Evolutionary conservation across 2,329 filamentous ascomycete species (phyloP), one percentile per base, ranked within the genome.

Genomic region (Hymenoscyphus scutula): DNA sequence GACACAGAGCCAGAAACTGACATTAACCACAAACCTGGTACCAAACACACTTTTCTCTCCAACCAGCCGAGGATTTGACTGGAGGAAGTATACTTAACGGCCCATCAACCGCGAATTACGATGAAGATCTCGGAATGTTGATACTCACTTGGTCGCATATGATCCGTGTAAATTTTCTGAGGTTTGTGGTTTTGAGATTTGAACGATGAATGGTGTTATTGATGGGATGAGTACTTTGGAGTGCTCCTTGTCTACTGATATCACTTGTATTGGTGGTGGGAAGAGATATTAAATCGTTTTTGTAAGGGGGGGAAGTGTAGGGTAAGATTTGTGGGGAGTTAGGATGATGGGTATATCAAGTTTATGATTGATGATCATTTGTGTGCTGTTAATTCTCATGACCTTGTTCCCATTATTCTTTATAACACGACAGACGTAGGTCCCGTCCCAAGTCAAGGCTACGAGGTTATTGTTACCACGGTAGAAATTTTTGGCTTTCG

Each of bases 321-420:
- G 19, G 63, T 83, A 30, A 72, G 81, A 1, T 67, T 83, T 2
- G 71, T 83, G 59, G 82, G 81, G 65, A 74, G 71, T 17, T 79
- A 63, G 68, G 73, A 84, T 7, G 65, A 65, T 41, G 76, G 75
- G 32, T 74, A 74, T 61, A 77, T 78, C 66, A 70, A 72, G 23
- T 75, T 83, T 67, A 76, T 73, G 53, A 80, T 84, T 60, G 81
- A 84, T 68, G 79, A 81, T 62, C 85, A 88, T 32, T 30, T 38
- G 3, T 68, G 84, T 1, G 87, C 86, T 0, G 83, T 81, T 6
- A 78, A 90, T 56, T 86, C 87, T 75, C 90, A 89, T 70, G 79
- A 87, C 53, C 71, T 78, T 8, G 82, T 87, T 8, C 58, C 58
- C 29, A 60, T 38, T 6, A 37, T 51, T n/a, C 86, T 88, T 0